A percentile compares a stretch with the other conserved stretches of the same genome.
Conservation (phyloP, 208 protist genomes). For the Tritrichomonas foetus region DNA sequence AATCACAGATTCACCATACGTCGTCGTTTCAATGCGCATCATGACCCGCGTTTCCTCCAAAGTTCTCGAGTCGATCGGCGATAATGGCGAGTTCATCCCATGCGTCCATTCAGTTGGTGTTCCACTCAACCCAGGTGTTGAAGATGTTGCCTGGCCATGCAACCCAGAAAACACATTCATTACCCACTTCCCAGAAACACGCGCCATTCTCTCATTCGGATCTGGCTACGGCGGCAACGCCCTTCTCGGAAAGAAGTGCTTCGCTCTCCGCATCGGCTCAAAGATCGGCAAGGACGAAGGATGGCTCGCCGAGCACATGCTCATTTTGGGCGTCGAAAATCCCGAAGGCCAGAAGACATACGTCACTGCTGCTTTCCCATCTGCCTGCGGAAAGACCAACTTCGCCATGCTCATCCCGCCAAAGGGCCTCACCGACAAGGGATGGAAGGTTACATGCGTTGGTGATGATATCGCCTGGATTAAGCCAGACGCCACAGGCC, state of each 20-base stretch:
- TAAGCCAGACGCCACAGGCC: conserved; percentile 52
- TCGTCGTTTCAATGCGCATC: conserved; percentile 56
- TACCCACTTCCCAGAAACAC: conserved; percentile 63
- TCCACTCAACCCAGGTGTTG: conserved; percentile 50
- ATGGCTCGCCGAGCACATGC: too few species aligned
- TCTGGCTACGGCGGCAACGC: conserved; percentile 70
- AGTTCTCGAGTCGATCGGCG: conserved; percentile 43
- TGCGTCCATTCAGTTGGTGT: conserved; percentile 53
- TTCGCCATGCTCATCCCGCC: conserved; percentile 64
- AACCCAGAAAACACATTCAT: conserved; percentile 50
- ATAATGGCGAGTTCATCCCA: too few species aligned
- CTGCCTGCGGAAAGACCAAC: too few species aligned
- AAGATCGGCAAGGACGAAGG: too few species aligned
- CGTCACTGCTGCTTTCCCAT: conserved; percentile 68
- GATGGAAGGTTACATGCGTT: too few species aligned
- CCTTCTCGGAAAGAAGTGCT: too few species aligned
- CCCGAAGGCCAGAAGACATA: conserved; percentile 60
- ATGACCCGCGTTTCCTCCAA: conserved; percentile 51
- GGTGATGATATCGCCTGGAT: too few species aligned
- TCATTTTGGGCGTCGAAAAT: conserved; percentile 65
- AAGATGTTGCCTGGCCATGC: too few species aligned
- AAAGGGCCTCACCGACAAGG: conserved; percentile 44
- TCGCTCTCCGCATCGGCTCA: too few species aligned
- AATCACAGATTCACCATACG: conserved; percentile 56
- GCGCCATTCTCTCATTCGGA: conserved; percentile 61